A percentile compares a stretch with the other conserved stretches of the same genome.
Conservation (phyloP, 257 asterid genomes). For the Solanum ahanhuiri region DNA sequence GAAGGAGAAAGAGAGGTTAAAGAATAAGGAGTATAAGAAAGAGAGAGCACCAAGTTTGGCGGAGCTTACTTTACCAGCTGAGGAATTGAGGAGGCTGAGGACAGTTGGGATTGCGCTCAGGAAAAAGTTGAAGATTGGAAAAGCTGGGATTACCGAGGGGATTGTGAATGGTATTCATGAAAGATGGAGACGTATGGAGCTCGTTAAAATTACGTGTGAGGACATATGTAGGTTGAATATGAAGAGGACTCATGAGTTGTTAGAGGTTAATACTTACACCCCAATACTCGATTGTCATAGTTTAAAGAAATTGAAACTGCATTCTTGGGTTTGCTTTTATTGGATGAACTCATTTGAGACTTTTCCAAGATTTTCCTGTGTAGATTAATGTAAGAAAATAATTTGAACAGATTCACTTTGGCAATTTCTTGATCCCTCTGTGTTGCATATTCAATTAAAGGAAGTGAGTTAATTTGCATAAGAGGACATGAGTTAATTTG, state of each 20-base stretch:
- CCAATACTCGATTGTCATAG: neutral
- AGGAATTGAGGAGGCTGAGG: conserved; percentile 68
- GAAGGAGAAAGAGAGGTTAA: conserved; percentile 56
- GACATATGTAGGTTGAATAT: conserved; percentile 83
- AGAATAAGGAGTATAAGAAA: conserved; percentile 32
- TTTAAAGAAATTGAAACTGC: neutral
- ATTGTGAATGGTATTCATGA: conserved; percentile 95
- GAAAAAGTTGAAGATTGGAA: conserved; percentile 75
- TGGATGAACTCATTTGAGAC: neutral
- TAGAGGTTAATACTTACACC: conserved; percentile 50
- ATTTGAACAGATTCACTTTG: neutral
- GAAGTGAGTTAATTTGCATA: neutral
- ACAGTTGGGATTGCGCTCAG: conserved; percentile 49
- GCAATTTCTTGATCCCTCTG: neutral
- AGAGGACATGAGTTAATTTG: neutral
- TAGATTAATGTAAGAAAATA: neutral
- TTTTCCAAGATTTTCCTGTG: neutral
- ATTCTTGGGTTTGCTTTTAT: neutral
- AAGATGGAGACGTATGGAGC: conserved; percentile 79
- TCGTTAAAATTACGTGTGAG: conserved; percentile 76
- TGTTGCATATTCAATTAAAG: neutral
- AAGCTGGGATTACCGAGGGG: conserved; percentile 93
- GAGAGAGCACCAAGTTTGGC: conserved; percentile 58
- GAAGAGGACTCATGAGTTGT: conserved; percentile 90
- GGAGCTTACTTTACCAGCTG: conserved; percentile 55